Base-by-base conservation (phyloP, 2,329 filamentous ascomycete genomes). In the Aspergillus udagawae region DNA sequence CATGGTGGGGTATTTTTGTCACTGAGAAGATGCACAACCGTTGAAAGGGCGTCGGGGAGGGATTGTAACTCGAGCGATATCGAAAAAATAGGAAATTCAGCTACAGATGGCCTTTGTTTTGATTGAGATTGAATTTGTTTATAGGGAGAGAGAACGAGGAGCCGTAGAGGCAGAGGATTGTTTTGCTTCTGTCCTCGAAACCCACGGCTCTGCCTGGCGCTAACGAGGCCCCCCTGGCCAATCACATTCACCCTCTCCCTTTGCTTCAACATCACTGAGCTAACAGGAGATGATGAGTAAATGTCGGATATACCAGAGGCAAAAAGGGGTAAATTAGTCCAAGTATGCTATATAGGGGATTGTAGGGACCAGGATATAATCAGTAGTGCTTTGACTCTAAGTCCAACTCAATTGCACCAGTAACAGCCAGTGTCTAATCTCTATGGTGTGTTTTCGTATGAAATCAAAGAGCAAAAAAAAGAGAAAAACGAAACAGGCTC, bases 1-100 rank as follows among this genome's bases (percentile, higher is more conserved):
- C 84, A 87, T 87, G 67, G 75, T 79, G 76, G 73, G 70, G 72
- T 70, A 71, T 49, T 57, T 53, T 55, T 58, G 58, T 51, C 28
- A 57, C 55, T 52, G 56, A 47, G 54, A 38, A 27, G 52, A 57
- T 58, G 25, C 21, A 47, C 21, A 25, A 25, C 42, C 49, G 48
- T 41, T 23, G 35, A 21, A 50, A 28, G 38, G 41, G 27, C 51
- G 41, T 51, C 56, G 52, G 41, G 42, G 52, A 55, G 38, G 56
- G 48, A 42, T 32, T 14, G 21, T 10, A 47, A 10, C 7, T 25
- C 10, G 23, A 27, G 5, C 8, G 44, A 14, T 23, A 57, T 28
- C 41, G 28, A 49, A 49, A 35, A 35, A 28, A 60, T 32, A 27
- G 27, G 44, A 35, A 53, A 49, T 48, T 20, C 42, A 60, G 44